phyloP scores from a whole-genome alignment of 352 stramenopile genomes.

The Globisporangium iwayamae region DNA sequence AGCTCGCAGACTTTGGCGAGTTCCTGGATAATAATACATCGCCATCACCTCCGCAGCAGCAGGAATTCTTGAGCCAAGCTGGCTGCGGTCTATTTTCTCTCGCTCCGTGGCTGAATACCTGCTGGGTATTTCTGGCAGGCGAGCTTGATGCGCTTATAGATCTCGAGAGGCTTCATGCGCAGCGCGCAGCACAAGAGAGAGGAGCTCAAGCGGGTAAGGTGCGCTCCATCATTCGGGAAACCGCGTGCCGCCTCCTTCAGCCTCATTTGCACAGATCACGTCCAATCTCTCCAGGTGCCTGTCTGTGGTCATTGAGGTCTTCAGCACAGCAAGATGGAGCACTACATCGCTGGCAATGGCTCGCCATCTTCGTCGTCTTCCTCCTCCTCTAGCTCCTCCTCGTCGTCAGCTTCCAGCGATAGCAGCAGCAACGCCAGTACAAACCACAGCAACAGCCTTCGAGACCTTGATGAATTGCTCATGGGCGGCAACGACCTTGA shows the following conservation, averaged over 20 bases:
- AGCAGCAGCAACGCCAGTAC: slow-evolving; percentile 3
- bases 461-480: slow-evolving; percentile 36
- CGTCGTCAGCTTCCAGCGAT: background rate
- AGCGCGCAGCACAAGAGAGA: background rate
- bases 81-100: no score
- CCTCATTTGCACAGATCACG: background rate
- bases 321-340: slow-evolving; percentile 2
- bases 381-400: no score
- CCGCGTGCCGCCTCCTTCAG: slow-evolving; percentile 4
- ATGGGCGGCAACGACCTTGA: slow-evolving; percentile 28
- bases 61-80: no score
- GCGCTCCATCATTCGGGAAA: slow-evolving; percentile 12
- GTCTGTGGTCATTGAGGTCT: background rate
- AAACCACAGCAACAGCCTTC: slow-evolving; percentile 14
- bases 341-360: background rate
- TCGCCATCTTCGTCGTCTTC: background rate
- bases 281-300: background rate
- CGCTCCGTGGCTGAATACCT: no score
- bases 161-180: background rate
- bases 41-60: no score
- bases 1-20: no score
- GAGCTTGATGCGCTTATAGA: background rate
- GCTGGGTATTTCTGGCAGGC: no score
- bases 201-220: background rate
- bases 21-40: no score